phyloP scores from a whole-genome alignment of 2,329 filamentous ascomycete genomes.

The Talaromyces marneffei region DNA sequence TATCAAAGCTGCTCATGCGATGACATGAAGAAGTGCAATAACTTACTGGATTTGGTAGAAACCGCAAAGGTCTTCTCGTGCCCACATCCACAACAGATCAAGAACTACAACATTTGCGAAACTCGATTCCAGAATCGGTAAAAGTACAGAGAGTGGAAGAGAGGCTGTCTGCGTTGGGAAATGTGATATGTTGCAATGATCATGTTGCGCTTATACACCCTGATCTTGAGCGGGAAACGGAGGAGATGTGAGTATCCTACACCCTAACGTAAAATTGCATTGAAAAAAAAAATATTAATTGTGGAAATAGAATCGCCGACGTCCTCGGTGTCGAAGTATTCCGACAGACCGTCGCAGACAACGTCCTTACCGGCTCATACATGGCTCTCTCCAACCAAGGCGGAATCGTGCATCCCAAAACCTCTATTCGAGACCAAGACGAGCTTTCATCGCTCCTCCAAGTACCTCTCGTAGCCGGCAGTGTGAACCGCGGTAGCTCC shows the following conservation, averaged over 20 bases:
- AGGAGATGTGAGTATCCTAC: slow-evolving; percentile 66
- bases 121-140: slow-evolving; percentile 83
- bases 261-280: neutral
- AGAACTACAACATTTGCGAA: slow-evolving; percentile 94
- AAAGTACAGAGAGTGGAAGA: slow-evolving; percentile 98
- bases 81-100: slow-evolving; percentile 96
- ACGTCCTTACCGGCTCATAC: slow-evolving; percentile 92
- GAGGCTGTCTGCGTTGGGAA: slow-evolving; percentile 87
- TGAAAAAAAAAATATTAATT: neutral
- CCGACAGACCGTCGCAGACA: slow-evolving; percentile 89
- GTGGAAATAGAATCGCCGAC: slow-evolving; percentile 63
- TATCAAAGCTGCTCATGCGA: neutral
- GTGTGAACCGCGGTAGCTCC: slow-evolving; percentile 84
- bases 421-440: slow-evolving; percentile 94
- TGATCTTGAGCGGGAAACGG: slow-evolving; percentile 93
- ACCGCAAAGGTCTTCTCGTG: slow-evolving; percentile 93
- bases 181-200: slow-evolving; percentile 95
- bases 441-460: slow-evolving; percentile 89
- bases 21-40: neutral
- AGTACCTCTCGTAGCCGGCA: slow-evolving; percentile 90
- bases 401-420: slow-evolving; percentile 95
- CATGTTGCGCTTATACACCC: slow-evolving; percentile 95
- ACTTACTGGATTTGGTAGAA: slow-evolving; percentile 47
- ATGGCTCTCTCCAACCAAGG: slow-evolving; percentile 96
- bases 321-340: slow-evolving; percentile 61